Conservation (phyloP, 2,329 filamentous ascomycete genomes). For the Pestalotiopsis sp. region DNA sequence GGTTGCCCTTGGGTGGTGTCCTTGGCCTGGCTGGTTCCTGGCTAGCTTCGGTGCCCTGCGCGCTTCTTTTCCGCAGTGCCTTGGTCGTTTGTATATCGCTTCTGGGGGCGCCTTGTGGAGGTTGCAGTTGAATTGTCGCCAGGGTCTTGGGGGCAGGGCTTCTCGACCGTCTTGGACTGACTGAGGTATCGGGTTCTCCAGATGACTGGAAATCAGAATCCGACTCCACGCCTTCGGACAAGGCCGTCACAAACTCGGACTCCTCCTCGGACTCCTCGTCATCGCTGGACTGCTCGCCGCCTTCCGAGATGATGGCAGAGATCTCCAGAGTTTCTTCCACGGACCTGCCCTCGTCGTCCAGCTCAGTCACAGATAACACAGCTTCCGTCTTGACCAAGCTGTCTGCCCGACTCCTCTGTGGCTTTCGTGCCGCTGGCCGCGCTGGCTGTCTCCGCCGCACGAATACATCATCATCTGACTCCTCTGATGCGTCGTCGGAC, state of each 20-base stretch:
- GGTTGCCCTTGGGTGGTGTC: conserved; percentile 2
- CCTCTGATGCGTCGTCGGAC: neutral
- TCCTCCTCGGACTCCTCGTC: conserved; percentile 25
- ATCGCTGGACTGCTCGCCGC: conserved; percentile 14
- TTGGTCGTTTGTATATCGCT: conserved; percentile 14
- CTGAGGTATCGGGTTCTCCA: conserved; percentile 8
- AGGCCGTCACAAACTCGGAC: conserved; percentile 24
- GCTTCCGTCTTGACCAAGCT: neutral
- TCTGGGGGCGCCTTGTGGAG: conserved; percentile 17
- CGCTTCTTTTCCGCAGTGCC: conserved; percentile 5
- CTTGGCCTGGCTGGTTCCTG: conserved; percentile 6
- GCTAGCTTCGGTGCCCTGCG: neutral
- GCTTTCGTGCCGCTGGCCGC: neutral
- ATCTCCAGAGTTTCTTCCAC: conserved; percentile 3
- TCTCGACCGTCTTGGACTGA: conserved; percentile 18
- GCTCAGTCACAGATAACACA: neutral
- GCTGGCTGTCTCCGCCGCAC: conserved; percentile 5
- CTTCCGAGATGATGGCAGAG: conserved; percentile 2
- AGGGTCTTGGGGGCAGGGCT: conserved; percentile 19
- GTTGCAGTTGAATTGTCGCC: conserved; percentile 18
- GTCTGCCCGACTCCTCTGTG: neutral
- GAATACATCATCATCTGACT: conserved; percentile 8
- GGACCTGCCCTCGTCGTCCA: neutral
- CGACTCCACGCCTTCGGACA: conserved; percentile 18
- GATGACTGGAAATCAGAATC: conserved; percentile 22